Evolutionary conservation across 2,329 filamentous ascomycete species (phyloP).

Genomic region (Aspergillus tamarii): DNA sequence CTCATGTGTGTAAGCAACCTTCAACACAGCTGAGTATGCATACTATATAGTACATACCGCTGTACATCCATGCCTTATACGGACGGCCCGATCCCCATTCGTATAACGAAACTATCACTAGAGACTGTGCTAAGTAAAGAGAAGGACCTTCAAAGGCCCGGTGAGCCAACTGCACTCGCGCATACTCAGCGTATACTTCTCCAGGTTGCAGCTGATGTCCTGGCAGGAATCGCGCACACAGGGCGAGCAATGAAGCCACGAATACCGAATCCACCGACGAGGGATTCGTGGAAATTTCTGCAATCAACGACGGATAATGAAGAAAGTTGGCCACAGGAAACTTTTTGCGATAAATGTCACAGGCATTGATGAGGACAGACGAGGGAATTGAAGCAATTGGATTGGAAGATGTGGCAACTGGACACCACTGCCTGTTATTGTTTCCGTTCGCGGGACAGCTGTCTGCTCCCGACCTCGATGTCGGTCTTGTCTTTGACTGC

Average conservation of each 20-base stretch:
- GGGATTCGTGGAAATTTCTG: constrained; percentile 34
- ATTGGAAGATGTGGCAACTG: constrained; percentile 9
- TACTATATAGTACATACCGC: constrained; percentile 26
- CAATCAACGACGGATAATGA: constrained; percentile 41
- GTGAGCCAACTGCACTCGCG: constrained; percentile 33
- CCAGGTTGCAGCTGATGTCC: constrained; percentile 28
- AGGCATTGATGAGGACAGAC: constrained; percentile 36
- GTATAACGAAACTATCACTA: constrained; percentile 41
- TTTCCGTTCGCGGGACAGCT: background rate
- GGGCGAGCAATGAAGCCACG: constrained; percentile 36
- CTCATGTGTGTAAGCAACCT: constrained; percentile 9
- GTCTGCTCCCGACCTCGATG: background rate
- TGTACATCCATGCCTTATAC: constrained; percentile 45
- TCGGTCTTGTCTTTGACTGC: background rate
- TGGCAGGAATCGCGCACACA: constrained; percentile 38
- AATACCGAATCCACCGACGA: constrained; percentile 39
- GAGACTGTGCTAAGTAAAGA: constrained; percentile 38
- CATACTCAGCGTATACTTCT: constrained; percentile 38
- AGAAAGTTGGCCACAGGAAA: constrained; percentile 43
- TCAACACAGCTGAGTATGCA: background rate
- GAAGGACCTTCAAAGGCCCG: constrained; percentile 39
- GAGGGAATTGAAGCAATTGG: constrained; percentile 29
- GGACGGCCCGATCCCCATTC: constrained; percentile 41
- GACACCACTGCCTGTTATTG: background rate
- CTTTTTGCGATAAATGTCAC: constrained; percentile 41